These are phyloP conservation scores for Pelargonium myrrhifolium DNA, from an alignment of 441 rosid species.

Conservation along the genomic window DNA sequence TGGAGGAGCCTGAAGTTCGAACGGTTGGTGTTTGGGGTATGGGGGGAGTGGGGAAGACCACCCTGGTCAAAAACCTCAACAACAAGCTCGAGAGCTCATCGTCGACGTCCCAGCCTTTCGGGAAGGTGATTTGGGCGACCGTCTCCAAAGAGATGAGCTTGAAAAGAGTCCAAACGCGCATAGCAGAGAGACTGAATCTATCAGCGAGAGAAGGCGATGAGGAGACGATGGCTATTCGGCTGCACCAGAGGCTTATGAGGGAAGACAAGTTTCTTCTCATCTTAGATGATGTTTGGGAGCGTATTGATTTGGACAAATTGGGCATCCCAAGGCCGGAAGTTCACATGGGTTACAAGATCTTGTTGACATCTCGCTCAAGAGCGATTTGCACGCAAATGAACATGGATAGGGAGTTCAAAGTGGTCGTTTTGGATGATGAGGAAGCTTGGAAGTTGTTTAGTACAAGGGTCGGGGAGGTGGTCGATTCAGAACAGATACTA, in stretches of 20 bases:
- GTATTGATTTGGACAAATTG: neutral
- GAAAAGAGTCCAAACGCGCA: conserved; percentile 9
- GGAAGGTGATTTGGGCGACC: conserved; percentile 15
- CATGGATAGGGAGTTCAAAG: neutral
- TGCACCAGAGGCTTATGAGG: neutral
- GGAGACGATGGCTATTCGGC: neutral
- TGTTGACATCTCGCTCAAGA: neutral
- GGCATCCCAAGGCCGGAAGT: neutral
- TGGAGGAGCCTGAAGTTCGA: neutral
- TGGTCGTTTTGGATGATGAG: neutral
- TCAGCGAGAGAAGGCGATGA: conserved; percentile 1
- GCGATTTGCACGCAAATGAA: neutral
- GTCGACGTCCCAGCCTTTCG: neutral
- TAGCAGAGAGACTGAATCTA: conserved; percentile 32
- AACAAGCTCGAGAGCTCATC: conserved; percentile 9
- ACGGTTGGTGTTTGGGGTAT: conserved; percentile 11
- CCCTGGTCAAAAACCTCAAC: conserved; percentile 18
- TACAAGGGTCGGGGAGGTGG: neutral
- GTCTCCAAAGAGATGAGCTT: neutral
- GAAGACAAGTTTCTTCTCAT: neutral
- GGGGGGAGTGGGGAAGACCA: conserved; percentile 17
- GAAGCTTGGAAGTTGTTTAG: neutral
- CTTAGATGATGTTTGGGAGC: conserved; percentile 5
- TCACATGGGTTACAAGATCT: neutral
- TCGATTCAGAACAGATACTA: neutral